Evolutionary conservation across 169 alveolate species (phyloP), one percentile per base, ranked within the genome.

Genomic region (Plasmodium ovale): DNA sequence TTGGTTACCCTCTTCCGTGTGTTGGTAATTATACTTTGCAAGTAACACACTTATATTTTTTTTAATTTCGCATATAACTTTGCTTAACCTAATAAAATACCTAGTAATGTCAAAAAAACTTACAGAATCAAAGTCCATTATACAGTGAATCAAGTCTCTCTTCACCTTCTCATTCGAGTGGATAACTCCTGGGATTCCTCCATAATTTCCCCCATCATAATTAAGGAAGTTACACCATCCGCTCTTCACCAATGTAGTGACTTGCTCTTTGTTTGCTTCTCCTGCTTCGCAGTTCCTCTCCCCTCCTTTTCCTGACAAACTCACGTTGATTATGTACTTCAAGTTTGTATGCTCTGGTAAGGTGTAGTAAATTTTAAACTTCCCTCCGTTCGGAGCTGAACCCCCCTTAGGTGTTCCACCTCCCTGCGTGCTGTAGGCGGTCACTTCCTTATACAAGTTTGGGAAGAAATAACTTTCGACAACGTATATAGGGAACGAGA

Each of bases 401-500:
- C 29, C 44, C 12, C 9, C 44, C 10, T 70, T 35, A n/a, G 9
- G 14, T 37, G 7, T 21, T 14, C 51, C 67, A 5, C 21, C 42
- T 21, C 44, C 68, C 23, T 53, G 37, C n/a, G 58, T 10, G 25
- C 84, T 79, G 62, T 79, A 65, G 23, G 89, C 89, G 12, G 67
- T 47, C 21, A 65, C 71, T 51, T 79, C 89, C 19, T 65, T 56
- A 56, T 65, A 56, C 19, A 51, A 54, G 3, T 33, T 53, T 44
- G 62, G 84, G 70, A 79, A 79, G 29, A 79, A 79, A 70, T 79
- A 79, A 67, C 33, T 79, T 70, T 79, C 89, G 37, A 79, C 71
- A 31, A 79, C 35, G 42, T 79, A 79, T 65, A 79, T 79, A 42
- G 70, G 49, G 3, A 79, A 67, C 35, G 42, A 23, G 10, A 62